Evolutionary conservation across 2,329 filamentous ascomycete genomes (phyloP).

Genomic region (Thermochaetoides dissita): DNA sequence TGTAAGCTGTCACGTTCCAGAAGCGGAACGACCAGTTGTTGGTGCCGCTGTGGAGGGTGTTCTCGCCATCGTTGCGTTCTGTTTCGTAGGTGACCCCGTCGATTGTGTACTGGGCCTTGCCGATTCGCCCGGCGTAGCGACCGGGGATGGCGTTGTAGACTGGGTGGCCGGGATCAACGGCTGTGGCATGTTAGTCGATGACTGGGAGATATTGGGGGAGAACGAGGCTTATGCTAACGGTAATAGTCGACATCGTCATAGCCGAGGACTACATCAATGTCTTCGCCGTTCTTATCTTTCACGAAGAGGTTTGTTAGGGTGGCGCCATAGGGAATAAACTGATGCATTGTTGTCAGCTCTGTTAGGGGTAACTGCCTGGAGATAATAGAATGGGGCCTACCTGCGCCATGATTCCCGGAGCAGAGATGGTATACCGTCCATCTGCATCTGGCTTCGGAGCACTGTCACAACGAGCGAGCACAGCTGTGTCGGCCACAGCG

Average conservation of each 20-base stretch:
- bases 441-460: slow-evolving; percentile 17
- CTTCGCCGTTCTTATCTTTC: slow-evolving; percentile 45
- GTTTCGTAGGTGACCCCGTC: slow-evolving; percentile 39
- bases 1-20: slow-evolving; percentile 45
- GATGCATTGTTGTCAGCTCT: background rate
- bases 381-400: slow-evolving; percentile 18
- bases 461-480: slow-evolving; percentile 1
- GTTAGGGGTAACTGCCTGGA: background rate
- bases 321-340: slow-evolving; percentile 46
- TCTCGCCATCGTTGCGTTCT: slow-evolving; percentile 37
- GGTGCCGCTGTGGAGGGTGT: slow-evolving; percentile 44
- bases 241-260: slow-evolving; percentile 49
- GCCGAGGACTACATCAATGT: slow-evolving; percentile 49
- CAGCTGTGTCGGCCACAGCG: slow-evolving; percentile 10
- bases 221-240: slow-evolving; percentile 19
- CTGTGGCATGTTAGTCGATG: slow-evolving; percentile 16
- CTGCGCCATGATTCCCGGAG: slow-evolving; percentile 23
- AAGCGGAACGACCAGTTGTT: slow-evolving; percentile 50
- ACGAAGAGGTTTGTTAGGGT: slow-evolving; percentile 49
- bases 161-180: slow-evolving; percentile 35
- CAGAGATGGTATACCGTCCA: slow-evolving; percentile 23
- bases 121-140: slow-evolving; percentile 51
- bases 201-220: background rate
- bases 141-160: slow-evolving; percentile 50
- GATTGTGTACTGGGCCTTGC: slow-evolving; percentile 41